Conservation (phyloP, 345 rosid species). For the Hypericum androsaemum region DNA sequence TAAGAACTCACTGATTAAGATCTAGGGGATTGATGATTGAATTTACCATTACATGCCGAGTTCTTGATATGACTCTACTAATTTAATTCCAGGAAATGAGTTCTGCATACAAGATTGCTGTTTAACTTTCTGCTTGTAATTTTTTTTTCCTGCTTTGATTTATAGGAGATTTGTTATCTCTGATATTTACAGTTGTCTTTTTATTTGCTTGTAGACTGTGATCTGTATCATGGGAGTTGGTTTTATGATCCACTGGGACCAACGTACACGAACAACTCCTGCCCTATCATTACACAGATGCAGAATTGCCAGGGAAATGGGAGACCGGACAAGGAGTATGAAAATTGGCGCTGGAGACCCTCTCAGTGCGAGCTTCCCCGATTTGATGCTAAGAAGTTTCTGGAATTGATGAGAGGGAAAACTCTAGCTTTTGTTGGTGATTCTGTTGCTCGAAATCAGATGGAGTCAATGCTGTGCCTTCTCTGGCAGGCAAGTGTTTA, state of each 20-base stretch:
- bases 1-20: too few relatives aligned
- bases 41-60: too few relatives aligned
- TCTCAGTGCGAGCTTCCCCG: slow-evolving; percentile 79
- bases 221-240: slow-evolving; percentile 78
- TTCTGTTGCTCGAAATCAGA: slow-evolving; percentile 96
- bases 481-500: slow-evolving; percentile 86
- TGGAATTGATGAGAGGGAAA: slow-evolving; percentile 89
- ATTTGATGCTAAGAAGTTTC: slow-evolving; percentile 76
- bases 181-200: slow-evolving; percentile 11
- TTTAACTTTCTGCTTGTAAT: not conserved
- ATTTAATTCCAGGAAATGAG: too few relatives aligned
- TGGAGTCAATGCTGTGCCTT: slow-evolving; percentile 95
- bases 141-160: not conserved
- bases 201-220: slow-evolving; percentile 46
- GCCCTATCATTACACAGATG: slow-evolving; percentile 90
- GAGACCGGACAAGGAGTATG: slow-evolving; percentile 84
- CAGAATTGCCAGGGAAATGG: slow-evolving; percentile 99
- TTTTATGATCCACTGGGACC: slow-evolving; percentile 75
- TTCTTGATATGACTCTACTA: too few relatives aligned
- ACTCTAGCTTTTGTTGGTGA: slow-evolving; percentile 90
- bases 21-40: too few relatives aligned
- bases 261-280: slow-evolving; percentile 75
- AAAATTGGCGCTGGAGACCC: slow-evolving; percentile 96
- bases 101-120: too few relatives aligned
- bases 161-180: not conserved